Evolutionary conservation across 164 flowering plant genomes (phyloP), one percentile per base, ranked within the genome.

Genomic region (Macadamia tetraphylla): DNA sequence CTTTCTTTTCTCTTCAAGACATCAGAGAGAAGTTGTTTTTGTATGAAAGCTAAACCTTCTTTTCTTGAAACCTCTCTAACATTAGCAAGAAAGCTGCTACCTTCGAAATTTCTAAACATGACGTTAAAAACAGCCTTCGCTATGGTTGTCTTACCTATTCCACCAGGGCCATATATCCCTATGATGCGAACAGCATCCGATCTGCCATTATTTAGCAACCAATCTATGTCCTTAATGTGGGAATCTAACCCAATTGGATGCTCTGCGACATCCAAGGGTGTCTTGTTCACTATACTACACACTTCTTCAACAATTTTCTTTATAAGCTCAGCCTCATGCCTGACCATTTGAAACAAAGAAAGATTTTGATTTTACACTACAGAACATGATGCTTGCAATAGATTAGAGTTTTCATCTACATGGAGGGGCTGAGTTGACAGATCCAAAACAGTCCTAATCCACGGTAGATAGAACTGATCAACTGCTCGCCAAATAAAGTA

Each of bases 141-240:
- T 8, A 72, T 53, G 12, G 75, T 72, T 56, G 71, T 43, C 46
- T 43, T 64, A n/a, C n/a, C n/a, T n/a, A n/a, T n/a, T n/a, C n/a
- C n/a, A n/a, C n/a, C n/a, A n/a, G n/a, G n/a, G n/a, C n/a, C n/a
- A n/a, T n/a, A n/a, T n/a, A n/a, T n/a, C n/a, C n/a, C n/a, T n/a
- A n/a, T n/a, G n/a, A n/a, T n/a, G n/a, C n/a, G n/a, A n/a, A n/a
- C n/a, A n/a, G n/a, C n/a, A n/a, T n/a, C n/a, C n/a, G n/a, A n/a
- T n/a, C n/a, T n/a, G n/a, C n/a, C n/a, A n/a, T n/a, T n/a, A n/a
- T n/a, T n/a, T n/a, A n/a, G n/a, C n/a, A n/a, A n/a, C n/a, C n/a
- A n/a, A n/a, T n/a, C n/a, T n/a, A n/a, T n/a, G n/a, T n/a, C n/a
- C n/a, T n/a, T n/a, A n/a, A n/a, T n/a, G n/a, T n/a, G n/a, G n/a